Conservation (phyloP, 1,284 basidiomycete genomes). For the Calocybe gambosa region DNA sequence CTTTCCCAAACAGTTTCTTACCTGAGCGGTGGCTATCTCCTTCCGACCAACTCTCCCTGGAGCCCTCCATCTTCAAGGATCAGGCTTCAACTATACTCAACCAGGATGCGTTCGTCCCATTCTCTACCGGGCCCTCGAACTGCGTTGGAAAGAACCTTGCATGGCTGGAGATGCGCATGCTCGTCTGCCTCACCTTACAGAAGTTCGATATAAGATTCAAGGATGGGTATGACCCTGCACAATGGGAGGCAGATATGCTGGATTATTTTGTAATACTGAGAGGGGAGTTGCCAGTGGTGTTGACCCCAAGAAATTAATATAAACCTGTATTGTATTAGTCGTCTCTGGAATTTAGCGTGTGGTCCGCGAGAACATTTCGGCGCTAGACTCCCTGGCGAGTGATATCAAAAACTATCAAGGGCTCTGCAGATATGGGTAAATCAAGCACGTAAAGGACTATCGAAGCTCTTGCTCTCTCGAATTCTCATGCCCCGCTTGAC, state of each 20-base stretch:
- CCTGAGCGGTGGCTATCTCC: conserved; percentile 35
- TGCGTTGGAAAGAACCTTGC: conserved; percentile 37
- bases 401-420: too few species aligned
- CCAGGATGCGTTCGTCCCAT: conserved; percentile 30
- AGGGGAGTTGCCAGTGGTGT: conserved; percentile 23
- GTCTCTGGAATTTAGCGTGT: too few species aligned
- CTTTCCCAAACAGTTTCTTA: conserved; percentile 32
- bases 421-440: too few species aligned
- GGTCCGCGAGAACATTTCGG: too few species aligned
- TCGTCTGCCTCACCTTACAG: conserved; percentile 26
- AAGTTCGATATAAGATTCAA: conserved; percentile 28
- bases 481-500: neutral
- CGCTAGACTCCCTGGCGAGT: too few species aligned
- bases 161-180: conserved; percentile 32
- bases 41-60: conserved; percentile 21
- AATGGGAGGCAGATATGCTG: conserved; percentile 25
- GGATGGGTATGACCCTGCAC: conserved; percentile 21
- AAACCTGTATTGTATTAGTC: too few species aligned
- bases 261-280: conserved; percentile 31
- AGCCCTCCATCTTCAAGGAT: conserved; percentile 25
- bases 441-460: neutral
- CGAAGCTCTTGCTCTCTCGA: too few species aligned
- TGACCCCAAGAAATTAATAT: conserved; percentile 21
- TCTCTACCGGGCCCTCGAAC: conserved; percentile 31
- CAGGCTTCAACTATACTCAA: conserved; percentile 21